These are phyloP conservation scores for Scleroderma citrinum DNA, from an alignment of 768 basidiomycete species.

Conservation along the genomic window DNA sequence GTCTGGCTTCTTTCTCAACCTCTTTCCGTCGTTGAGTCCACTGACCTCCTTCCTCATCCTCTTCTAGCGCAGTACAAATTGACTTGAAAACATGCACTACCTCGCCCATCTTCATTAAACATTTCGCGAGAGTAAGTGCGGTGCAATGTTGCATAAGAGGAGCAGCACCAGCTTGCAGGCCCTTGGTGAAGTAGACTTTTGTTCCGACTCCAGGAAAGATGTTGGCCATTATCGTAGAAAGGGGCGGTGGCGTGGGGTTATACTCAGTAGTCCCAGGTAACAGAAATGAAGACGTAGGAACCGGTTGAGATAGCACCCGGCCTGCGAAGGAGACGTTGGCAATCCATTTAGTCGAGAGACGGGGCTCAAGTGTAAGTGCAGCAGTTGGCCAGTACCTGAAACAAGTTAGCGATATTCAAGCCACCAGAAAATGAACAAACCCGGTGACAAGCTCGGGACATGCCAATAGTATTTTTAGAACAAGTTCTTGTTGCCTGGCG, in stretches of 20 bases:
- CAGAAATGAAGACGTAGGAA: conserved; percentile 61
- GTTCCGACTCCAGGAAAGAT: conserved; percentile 69
- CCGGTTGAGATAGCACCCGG: conserved; percentile 66
- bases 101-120: conserved; percentile 60
- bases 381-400: conserved; percentile 67
- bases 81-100: conserved; percentile 46
- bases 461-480: conserved; percentile 67
- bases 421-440: conserved; percentile 32
- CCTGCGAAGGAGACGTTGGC: conserved; percentile 83
- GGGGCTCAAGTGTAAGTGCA: conserved; percentile 73
- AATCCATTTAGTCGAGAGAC: conserved; percentile 87
- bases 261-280: conserved; percentile 41
- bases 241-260: conserved; percentile 70
- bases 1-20: conserved; percentile 68
- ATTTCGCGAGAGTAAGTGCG: conserved; percentile 70
- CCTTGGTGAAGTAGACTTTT: conserved; percentile 74
- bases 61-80: conserved; percentile 51
- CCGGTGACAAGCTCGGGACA: conserved; percentile 85
- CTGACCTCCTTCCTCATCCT: conserved; percentile 56
- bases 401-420: conserved; percentile 9
- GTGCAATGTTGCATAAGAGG: conserved; percentile 80
- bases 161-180: conserved; percentile 61
- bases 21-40: conserved; percentile 67
- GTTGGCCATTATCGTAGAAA: conserved; percentile 66
- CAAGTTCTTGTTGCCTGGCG: conserved; percentile 76